These are phyloP conservation scores for Rubroboletus pulcherrimus DNA, from an alignment of 768 basidiomycete genomes.

Conservation along the genomic window DNA sequence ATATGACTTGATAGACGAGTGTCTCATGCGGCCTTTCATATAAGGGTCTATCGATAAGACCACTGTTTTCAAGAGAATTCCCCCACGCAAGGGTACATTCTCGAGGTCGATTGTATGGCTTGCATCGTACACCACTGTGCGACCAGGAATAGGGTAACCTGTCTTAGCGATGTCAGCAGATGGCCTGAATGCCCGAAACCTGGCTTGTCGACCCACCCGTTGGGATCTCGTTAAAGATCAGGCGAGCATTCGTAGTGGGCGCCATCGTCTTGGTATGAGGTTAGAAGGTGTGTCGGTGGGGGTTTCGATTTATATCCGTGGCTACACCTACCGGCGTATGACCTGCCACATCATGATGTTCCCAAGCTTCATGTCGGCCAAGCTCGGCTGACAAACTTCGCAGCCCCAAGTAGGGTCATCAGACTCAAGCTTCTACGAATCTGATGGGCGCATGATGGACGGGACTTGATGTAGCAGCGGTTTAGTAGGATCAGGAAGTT, in stretches of 20 bases:
- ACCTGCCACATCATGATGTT: no score
- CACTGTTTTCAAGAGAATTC: constrained; percentile 48
- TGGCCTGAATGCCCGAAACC: no score
- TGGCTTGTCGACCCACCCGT: not conserved
- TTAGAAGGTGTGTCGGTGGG: not conserved
- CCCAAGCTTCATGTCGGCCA: not conserved
- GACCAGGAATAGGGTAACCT: constrained; percentile 40
- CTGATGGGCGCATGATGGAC: no score
- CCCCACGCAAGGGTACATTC: constrained; percentile 40
- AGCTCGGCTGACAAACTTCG: not conserved
- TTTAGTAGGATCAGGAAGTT: no score
- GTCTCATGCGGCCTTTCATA: constrained; percentile 41
- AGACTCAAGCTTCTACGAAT: not conserved
- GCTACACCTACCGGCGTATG: not conserved
- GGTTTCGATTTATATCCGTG: not conserved
- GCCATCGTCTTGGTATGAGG: not conserved
- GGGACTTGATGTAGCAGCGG: no score
- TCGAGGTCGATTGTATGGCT: constrained; percentile 49
- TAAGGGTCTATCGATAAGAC: constrained; percentile 48
- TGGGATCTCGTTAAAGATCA: constrained; percentile 38
- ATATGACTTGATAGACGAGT: constrained; percentile 7
- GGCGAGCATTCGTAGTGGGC: constrained; percentile 32
- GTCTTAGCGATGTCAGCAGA: not conserved
- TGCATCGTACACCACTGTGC: constrained; percentile 45
- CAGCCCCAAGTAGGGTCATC: not conserved